Base-by-base conservation (phyloP, 2,329 filamentous ascomycete genomes). In the Capronia epimyces region DNA sequence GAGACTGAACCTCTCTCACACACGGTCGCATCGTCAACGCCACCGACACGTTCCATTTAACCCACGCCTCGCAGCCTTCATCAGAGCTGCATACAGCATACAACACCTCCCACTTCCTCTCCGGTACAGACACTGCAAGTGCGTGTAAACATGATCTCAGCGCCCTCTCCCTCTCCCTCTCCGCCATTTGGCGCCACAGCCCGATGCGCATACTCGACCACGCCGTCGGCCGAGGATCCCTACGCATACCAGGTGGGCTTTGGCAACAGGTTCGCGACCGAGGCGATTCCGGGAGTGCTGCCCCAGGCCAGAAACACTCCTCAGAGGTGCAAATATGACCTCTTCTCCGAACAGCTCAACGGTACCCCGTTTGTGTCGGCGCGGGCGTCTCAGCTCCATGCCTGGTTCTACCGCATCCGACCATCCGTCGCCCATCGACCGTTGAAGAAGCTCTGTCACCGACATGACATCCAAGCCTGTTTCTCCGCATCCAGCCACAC, bases 311-410 rank as follows among this genome's bases (percentile, higher is more conserved):
- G 68, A 47, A 69, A 69, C 49, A 66, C 53, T 34, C 67, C 67
- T 24, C 65, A 65, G 8, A 65, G 63, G 44, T 66, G 67, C 39
- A 63, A 64, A 2, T 68, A 67, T 31, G 66, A 66, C 1, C 47
- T 69, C 2, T 66, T 65, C 29, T 62, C 64, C 1, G 64, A 52
- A 18, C 66, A 81, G 63, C 69, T 81, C 2, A 80, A 77, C n/a
- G 78, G 77, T 15, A 80, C 77, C 2, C 76, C 78, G 22, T 81
- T 81, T 62, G 76, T 78, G 40, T 77, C 78, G 8, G 76, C 77
- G 4, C 71, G 78, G 36, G 69, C 74, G 60, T 71, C 75, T 62
- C 80, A 80, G 63, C 75, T 77, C 62, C 78, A 80, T 61, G 71
- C 77, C 52, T 81, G 78, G 78, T 69, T 81, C n/a, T 79, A 81